Conservation (phyloP, 495 filamentous ascomycete species). For the Annulohypoxylon maeteangense region DNA sequence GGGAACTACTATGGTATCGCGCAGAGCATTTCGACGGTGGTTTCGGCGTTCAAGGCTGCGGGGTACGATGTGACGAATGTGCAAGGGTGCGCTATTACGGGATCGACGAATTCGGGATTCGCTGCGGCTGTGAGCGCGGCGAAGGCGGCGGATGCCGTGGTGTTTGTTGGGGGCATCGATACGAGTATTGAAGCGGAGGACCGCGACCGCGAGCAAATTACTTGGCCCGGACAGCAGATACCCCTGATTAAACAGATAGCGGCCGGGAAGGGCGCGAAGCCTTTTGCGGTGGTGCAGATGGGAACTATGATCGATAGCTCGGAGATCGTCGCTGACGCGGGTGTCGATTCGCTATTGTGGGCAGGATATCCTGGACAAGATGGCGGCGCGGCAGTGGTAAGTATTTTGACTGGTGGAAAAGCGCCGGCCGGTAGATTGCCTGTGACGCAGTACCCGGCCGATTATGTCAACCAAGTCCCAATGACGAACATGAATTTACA, state of each 20-base stretch:
- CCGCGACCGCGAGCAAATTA: conserved; percentile 54
- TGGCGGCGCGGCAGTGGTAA: conserved; percentile 62
- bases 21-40: conserved; percentile 65
- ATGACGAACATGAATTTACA: conserved; percentile 59
- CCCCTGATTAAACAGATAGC: conserved; percentile 55
- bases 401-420: conserved; percentile 62
- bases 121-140: conserved; percentile 49
- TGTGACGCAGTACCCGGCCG: conserved; percentile 63
- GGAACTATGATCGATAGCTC: conserved; percentile 68
- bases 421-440: conserved; percentile 70
- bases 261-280: conserved; percentile 49
- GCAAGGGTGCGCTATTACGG: conserved; percentile 54
- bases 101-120: conserved; percentile 54
- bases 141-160: conserved; percentile 51
- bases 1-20: conserved; percentile 69
- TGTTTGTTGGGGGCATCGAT: conserved; percentile 60
- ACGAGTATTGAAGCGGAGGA: conserved; percentile 53
- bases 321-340: conserved; percentile 57
- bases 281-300: conserved; percentile 55
- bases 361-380: conserved; percentile 68
- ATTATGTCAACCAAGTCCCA: conserved; percentile 52
- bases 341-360: conserved; percentile 64
- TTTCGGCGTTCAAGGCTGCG: conserved; percentile 60
- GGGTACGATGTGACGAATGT: conserved; percentile 62
- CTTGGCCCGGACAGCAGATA: conserved; percentile 58